Evolutionary conservation across 2,329 filamentous ascomycete species (phyloP), one percentile per base, ranked within the genome.

Genomic region (Fusarium pseudocircinatum): DNA sequence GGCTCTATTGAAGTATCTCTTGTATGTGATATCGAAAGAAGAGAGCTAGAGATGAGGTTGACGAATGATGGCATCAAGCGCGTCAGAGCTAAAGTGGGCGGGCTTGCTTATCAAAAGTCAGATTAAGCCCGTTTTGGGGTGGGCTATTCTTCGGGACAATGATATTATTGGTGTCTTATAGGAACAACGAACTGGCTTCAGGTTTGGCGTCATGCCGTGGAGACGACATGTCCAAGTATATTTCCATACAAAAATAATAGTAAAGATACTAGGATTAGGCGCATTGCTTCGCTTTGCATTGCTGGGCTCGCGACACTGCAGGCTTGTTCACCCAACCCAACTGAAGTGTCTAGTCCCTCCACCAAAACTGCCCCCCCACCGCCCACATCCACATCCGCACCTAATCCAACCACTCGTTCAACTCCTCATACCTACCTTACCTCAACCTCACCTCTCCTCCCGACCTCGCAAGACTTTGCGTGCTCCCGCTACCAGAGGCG

Each of bases 351-450:
- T 22, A 24, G 54, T 46, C 50, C 72, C 63, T 74, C 68, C 72
- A 70, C 73, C 73, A 71, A 75, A 69, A 64, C 64, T 67, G 61
- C 64, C 74, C 72, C 49, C 74, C 74, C 72, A 75, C 75, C 74
- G 68, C 75, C 70, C 75, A 76, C 74, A 67, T 75, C 75, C 71
- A 72, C 71, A 65, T 76, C 73, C 69, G 69, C 71, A 50, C 44
- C 43, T 52, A 60, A 60, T 50, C 57, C 57, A 52, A 58, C 56
- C 57, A 70, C 70, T 75, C 65, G 37, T 70, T 63, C 68, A 69
- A 74, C 73, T 73, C 71, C 63, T 72, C 74, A 74, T 72, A 74
- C 60, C 64, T 69, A 74, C 60, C 64, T 73, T 39, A 62, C 57
- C 58, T 64, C 53, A 37, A 65, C 60, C 60, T 63, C 44, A 32